Conservation (phyloP, 257 asterid genomes). For the Lycium ferocissimum region DNA sequence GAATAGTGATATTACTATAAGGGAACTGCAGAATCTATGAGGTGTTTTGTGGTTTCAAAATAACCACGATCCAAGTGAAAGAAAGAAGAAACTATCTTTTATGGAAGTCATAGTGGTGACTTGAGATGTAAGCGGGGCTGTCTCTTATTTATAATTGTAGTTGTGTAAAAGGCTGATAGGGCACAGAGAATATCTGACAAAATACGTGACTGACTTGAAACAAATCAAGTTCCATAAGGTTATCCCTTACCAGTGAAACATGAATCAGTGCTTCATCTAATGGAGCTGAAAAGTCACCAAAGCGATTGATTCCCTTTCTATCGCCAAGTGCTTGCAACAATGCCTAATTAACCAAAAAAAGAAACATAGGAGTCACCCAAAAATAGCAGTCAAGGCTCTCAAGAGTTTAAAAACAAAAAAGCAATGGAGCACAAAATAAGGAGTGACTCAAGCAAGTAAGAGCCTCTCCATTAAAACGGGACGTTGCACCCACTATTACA, state of each 20-base stretch:
- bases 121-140: neutral
- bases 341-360: constrained; percentile 55
- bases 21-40: neutral
- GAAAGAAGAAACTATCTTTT: neutral
- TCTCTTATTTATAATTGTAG: neutral
- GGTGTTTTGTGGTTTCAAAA: neutral
- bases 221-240: neutral
- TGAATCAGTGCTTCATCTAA: constrained; percentile 96
- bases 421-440: neutral
- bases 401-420: neutral
- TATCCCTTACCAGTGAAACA: constrained; percentile 73
- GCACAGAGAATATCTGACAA: neutral
- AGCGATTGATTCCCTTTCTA: constrained; percentile 89
- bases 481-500: neutral
- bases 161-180: neutral
- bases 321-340: constrained; percentile 93
- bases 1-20: neutral
- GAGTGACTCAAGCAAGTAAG: constrained; percentile 19
- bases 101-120: neutral
- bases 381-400: neutral
- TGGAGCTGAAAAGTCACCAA: constrained; percentile 98
- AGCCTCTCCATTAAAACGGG: neutral
- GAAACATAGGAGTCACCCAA: neutral
- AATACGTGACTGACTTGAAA: neutral
- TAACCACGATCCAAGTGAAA: neutral